Evolutionary conservation across 176 grass and related monocot genomes (phyloP).

Genomic region (Zea luxurians): DNA sequence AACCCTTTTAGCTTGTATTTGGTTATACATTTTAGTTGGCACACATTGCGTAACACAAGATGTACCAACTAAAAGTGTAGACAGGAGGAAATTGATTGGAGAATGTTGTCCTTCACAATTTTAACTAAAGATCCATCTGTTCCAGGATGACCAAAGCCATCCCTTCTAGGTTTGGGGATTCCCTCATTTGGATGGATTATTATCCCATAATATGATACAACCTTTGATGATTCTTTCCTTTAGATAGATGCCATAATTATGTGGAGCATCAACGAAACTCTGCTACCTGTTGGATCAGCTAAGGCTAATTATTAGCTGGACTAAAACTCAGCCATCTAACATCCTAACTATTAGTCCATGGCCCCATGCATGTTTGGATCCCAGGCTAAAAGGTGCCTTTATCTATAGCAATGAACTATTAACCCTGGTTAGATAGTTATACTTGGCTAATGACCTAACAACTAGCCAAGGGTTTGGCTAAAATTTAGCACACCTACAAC

Average conservation of each 20-base stretch:
- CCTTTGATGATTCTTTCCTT: slow-evolving; percentile 21
- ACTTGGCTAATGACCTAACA: neutral
- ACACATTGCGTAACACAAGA: neutral
- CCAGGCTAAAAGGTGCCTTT: neutral
- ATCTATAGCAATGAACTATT: neutral
- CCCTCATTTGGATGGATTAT: neutral
- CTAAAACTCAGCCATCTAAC: neutral
- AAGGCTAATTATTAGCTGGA: neutral
- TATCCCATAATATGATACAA: neutral
- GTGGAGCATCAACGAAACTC: neutral
- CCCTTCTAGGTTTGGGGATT: neutral
- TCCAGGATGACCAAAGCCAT: neutral
- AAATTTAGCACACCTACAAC: neutral
- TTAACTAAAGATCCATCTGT: neutral
- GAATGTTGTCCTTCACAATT: neutral
- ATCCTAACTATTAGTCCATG: neutral
- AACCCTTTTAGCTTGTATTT: slow-evolving; percentile 4
- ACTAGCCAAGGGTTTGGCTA: neutral
- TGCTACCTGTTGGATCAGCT: neutral
- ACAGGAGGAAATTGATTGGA: neutral
- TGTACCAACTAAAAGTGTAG: neutral
- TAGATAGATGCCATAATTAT: neutral
- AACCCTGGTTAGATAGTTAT: neutral
- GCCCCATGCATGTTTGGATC: neutral
- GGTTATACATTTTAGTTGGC: neutral